Conservation (phyloP, 2,329 filamentous ascomycete genomes). For the Domatiomyces catenatus region DNA sequence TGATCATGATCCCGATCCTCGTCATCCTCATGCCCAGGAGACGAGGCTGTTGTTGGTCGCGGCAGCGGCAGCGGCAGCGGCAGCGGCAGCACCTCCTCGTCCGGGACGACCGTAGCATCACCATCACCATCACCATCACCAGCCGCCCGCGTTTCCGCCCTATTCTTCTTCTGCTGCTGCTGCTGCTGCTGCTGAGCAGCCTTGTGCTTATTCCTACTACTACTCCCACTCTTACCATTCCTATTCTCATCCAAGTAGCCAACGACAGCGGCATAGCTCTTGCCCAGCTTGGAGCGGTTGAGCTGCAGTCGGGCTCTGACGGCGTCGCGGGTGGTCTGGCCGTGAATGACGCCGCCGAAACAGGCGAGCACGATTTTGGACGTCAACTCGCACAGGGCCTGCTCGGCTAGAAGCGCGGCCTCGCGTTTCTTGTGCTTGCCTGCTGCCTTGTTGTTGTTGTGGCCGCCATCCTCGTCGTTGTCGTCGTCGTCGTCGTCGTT, state of each 20-base stretch:
- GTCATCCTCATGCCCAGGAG: too few species aligned
- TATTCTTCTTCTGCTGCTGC: constrained; percentile 16
- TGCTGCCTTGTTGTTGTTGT: constrained; percentile 19
- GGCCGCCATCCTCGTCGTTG: constrained; percentile 21
- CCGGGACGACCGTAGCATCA: too few species aligned
- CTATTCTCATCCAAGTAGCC: constrained; percentile 67
- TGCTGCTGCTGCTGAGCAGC: constrained; percentile 10
- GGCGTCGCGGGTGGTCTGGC: constrained; percentile 43
- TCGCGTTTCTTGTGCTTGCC: constrained; percentile 37
- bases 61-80: constrained; percentile 1
- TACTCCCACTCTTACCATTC: too few species aligned
- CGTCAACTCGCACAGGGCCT: constrained; percentile 70
- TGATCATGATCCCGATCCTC: constrained; percentile 6
- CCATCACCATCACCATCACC: too few species aligned
- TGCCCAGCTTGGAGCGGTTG: constrained; percentile 66
- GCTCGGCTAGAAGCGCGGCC: constrained; percentile 61
- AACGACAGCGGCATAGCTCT: constrained; percentile 73
- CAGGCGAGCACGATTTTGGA: constrained; percentile 73
- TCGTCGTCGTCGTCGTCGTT: constrained; percentile 15
- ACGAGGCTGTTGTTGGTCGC: too few species aligned
- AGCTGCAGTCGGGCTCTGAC: constrained; percentile 57
- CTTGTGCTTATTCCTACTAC: too few species aligned
- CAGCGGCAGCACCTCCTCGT: constrained; percentile 3
- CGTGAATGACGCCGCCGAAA: constrained; percentile 59
- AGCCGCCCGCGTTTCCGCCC: too few species aligned